phyloP scores from a whole-genome alignment of 495 filamentous ascomycete species.

The Polyplosphaeria fusca region DNA sequence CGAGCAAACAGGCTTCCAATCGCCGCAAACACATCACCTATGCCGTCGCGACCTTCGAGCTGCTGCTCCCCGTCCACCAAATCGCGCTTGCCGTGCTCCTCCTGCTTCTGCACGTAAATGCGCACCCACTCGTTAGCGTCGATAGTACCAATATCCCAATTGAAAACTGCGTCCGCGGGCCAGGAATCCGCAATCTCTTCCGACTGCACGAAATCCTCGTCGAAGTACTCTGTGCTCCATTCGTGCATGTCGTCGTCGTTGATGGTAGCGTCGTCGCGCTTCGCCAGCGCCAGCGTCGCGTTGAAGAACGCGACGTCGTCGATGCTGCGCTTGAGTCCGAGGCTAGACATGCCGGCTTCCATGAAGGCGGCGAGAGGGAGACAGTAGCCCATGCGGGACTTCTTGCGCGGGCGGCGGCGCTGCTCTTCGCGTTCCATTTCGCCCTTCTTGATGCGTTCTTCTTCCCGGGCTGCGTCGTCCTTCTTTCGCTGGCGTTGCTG shows the following conservation, averaged over 20 bases:
- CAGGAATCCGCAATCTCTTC: constrained; percentile 1
- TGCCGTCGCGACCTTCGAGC: no score
- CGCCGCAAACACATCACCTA: no score
- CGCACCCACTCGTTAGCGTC: no score
- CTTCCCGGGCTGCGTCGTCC: neutral
- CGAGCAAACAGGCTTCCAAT: no score
- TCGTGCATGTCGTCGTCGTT: neutral
- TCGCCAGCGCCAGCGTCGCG: no score
- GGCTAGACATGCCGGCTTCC: neutral
- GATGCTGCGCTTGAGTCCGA: neutral
- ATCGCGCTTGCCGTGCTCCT: no score
- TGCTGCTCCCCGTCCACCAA: no score
- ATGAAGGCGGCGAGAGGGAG: neutral
- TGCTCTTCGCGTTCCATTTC: neutral
- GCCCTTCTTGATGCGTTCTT: neutral
- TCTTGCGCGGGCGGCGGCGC: neutral
- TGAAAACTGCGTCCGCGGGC: neutral
- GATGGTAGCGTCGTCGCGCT: no score
- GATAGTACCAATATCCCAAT: no score
- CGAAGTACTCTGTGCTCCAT: constrained; percentile 5
- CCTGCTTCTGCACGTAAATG: no score
- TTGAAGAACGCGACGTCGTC: no score
- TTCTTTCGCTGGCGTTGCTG: neutral
- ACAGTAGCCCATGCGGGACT: neutral
- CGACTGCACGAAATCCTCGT: constrained; percentile 5